Evolutionary conservation across 306 rosid genomes (phyloP), one percentile per base, ranked within the genome.

Genomic region (Vigna hirtella): DNA sequence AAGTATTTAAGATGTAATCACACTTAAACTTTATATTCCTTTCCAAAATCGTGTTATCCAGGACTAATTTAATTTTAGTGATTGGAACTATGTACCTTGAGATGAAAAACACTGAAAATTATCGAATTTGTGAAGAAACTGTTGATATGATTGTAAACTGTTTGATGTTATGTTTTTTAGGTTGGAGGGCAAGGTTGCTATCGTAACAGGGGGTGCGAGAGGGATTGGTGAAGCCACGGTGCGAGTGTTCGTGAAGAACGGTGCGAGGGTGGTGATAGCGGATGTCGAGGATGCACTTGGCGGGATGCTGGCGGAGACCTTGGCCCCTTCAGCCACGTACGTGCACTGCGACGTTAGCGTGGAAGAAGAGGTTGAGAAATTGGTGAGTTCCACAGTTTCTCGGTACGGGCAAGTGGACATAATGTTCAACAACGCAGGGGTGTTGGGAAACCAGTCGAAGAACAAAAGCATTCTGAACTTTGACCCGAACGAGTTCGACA

Each of bases 171-270:
- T 61, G 28, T 61, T 20, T 22, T 30, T 22, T 30, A 92, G 97
- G 79, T 80, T 92, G 85, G 97, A 93, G 65, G 97, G 96, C 9
- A 93, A 93, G 66, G 84, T 90, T 24, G 93, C 93, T 0, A 85
- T 93, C 9, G 88, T 93, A 5, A 93, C 97, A 0, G 97, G 97
- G 1, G 93, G 96, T 0, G 96, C 96, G 0, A 84, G 87, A 88
- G 96, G 97, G 7, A 90, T 90, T 0, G 97, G 96, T 3, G 97
- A 90, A 75, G 97, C 97, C 1, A 87, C 96, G 1, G 93, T 79
- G 6, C 52, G 90, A 70, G 82, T 90, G 3, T 93, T 93, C 18
- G 81, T 85, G 5, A 86, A 74, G 66, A 89, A 90, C 51, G 97
- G 93, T 9, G 96, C 97, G 9, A 90, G 73, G 65, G 97, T 89